Evolutionary conservation across 305 asterid genomes (phyloP).

Genomic region (Nicotiana rustica): DNA sequence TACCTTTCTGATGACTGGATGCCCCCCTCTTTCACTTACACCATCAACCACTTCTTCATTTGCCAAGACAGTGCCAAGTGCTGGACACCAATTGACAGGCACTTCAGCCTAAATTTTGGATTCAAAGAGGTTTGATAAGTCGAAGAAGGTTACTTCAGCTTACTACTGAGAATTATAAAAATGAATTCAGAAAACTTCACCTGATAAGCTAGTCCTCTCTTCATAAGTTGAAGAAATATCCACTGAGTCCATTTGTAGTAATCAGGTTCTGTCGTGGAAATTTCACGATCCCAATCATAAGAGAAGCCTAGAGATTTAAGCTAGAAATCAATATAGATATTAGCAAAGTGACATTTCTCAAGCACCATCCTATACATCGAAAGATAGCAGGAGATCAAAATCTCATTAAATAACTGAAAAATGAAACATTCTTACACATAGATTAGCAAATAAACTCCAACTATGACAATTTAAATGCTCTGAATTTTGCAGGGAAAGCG

Average conservation of each 20-base stretch:
- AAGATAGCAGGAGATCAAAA: conserved; percentile 9
- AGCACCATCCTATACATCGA: background rate
- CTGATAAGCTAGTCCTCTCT: conserved; percentile 96
- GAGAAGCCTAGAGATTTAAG: conserved; percentile 93
- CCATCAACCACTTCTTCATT: conserved; percentile 98
- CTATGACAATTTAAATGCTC: conserved; percentile 16
- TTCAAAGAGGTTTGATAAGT: conserved; percentile 36
- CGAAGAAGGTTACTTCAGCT: background rate
- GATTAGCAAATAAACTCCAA: conserved; percentile 32
- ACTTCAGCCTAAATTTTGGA: conserved; percentile 80
- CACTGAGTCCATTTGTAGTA: conserved; percentile 98
- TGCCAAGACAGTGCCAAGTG: conserved; percentile 97
- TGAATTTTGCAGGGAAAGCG: conserved; percentile 15
- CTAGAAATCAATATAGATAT: conserved; percentile 58
- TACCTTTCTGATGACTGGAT: conserved; percentile 94
- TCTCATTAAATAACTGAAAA: background rate
- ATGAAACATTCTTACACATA: conserved; percentile 20
- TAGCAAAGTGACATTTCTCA: conserved; percentile 39
- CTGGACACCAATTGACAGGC: conserved; percentile 99
- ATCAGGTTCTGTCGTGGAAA: conserved; percentile 94
- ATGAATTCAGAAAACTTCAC: conserved; percentile 42
- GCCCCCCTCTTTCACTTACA: conserved; percentile 98
- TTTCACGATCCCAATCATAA: conserved; percentile 97
- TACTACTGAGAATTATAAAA: background rate
- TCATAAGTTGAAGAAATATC: conserved; percentile 96